These are phyloP conservation scores for Diplogelasinospora grovesii DNA, from an alignment of 495 filamentous ascomycete genomes.

Conservation along the genomic window DNA sequence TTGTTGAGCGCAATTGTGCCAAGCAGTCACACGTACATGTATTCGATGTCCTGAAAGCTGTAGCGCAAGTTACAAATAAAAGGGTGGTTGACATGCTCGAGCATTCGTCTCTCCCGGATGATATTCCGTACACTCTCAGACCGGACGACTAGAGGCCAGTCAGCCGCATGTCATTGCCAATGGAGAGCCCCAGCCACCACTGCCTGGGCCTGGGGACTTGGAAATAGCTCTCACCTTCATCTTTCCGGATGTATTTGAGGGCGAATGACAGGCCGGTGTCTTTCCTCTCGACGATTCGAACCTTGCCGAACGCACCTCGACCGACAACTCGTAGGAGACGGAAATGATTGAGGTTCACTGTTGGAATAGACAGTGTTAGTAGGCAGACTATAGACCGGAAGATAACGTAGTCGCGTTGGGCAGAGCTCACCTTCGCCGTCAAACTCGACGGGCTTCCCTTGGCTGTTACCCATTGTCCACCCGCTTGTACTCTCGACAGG, in stretches of 20 bases:
- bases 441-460: constrained; percentile 87
- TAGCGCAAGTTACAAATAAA: constrained; percentile 98
- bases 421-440: constrained; percentile 76
- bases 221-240: constrained; percentile 80
- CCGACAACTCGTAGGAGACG: constrained; percentile 91
- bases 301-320: constrained; percentile 96
- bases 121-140: constrained; percentile 98
- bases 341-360: constrained; percentile 97
- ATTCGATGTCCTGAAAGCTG: constrained; percentile 98
- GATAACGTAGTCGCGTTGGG: no score
- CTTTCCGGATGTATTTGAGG: constrained; percentile 96
- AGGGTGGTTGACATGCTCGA: constrained; percentile 94
- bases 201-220: no score
- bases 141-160: constrained; percentile 64
- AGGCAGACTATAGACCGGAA: no score
- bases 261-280: constrained; percentile 89
- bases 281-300: constrained; percentile 95
- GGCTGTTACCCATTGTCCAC: constrained; percentile 79
- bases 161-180: not conserved
- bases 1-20: not conserved
- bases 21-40: constrained; percentile 80
- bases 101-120: constrained; percentile 92
- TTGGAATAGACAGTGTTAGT: no score
- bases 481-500: constrained; percentile 1
- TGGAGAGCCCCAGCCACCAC: not conserved